A percentile compares a stretch with the other conserved stretches of the same genome.
Evolutionary conservation across 345 rosid species (phyloP).

Genomic region (Acer negundo): DNA sequence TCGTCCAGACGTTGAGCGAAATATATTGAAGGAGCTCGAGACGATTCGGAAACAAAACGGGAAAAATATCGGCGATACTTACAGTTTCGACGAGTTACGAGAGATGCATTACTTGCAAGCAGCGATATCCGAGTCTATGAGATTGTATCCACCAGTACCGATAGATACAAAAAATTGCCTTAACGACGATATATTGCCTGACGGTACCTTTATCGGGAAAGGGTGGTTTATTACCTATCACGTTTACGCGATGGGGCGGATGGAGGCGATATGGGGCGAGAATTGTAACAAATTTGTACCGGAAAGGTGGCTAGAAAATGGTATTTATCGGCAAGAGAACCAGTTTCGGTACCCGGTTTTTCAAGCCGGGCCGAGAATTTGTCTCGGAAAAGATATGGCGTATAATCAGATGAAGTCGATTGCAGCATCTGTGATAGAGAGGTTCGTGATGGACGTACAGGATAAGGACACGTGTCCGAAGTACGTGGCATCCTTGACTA

Average conservation of each 20-base stretch:
- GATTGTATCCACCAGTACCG: constrained; percentile 56
- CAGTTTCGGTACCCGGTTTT: constrained; percentile 40
- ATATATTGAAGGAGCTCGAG: constrained; percentile 35
- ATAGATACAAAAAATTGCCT: constrained; percentile 35
- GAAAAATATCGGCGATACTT: constrained; percentile 12
- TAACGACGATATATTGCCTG: constrained; percentile 34
- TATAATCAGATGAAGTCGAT: constrained; percentile 44
- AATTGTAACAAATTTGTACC: constrained; percentile 41
- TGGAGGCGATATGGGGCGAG: constrained; percentile 42
- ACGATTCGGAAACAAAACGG: constrained; percentile 1
- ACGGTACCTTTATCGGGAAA: constrained; percentile 35
- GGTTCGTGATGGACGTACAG: constrained; percentile 23
- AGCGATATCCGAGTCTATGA: constrained; percentile 45
- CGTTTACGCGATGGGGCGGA: constrained; percentile 45
- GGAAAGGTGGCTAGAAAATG: constrained; percentile 45
- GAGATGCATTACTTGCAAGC: constrained; percentile 50
- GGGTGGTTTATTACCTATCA: constrained; percentile 31
- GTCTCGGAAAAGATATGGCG: constrained; percentile 45
- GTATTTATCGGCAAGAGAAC: constrained; percentile 34
- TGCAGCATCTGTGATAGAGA: constrained; percentile 27
- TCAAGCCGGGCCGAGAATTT: constrained; percentile 48
- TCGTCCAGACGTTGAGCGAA: constrained; percentile 27
- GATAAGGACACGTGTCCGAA: constrained; percentile 13
- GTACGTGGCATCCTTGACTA: constrained; percentile 20
- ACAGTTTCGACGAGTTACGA: constrained; percentile 24